Percentiles rank a stretch among this genome's conserved stretches.
These are phyloP conservation scores for Stephania japonica DNA, from an alignment of 164 flowering plant species.

Conservation along the genomic window DNA sequence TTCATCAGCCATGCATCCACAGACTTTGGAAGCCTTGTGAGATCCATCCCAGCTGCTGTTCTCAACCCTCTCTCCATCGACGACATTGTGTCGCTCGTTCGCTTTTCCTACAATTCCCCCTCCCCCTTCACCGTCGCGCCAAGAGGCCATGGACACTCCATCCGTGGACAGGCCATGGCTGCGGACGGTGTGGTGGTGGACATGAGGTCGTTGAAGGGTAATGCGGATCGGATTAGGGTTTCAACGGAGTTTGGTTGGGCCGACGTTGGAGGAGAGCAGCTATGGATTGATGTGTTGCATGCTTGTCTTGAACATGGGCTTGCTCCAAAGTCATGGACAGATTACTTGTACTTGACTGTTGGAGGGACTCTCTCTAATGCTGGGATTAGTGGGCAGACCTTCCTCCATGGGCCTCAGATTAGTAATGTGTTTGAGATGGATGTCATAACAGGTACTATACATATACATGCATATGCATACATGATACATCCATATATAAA, in stretches of 20 bases:
- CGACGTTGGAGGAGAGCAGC: slow-evolving; percentile 71
- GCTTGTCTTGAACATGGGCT: slow-evolving; percentile 53
- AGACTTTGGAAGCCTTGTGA: slow-evolving; percentile 56
- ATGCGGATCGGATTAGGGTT: slow-evolving; percentile 30
- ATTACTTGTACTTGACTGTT: slow-evolving; percentile 73
- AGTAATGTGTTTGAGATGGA: slow-evolving; percentile 76
- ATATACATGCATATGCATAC: neutral
- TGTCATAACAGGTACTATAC: slow-evolving; percentile 58
- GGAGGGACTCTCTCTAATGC: slow-evolving; percentile 94
- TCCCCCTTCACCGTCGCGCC: slow-evolving; percentile 52
- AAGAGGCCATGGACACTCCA: slow-evolving; percentile 69
- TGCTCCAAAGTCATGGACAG: slow-evolving; percentile 84
- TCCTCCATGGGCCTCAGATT: slow-evolving; percentile 82
- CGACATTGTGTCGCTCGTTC: slow-evolving; percentile 46
- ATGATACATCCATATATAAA: neutral
- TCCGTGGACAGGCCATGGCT: slow-evolving; percentile 73
- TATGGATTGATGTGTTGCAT: slow-evolving; percentile 71
- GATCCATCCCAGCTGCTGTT: slow-evolving; percentile 45
- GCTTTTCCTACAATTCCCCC: slow-evolving; percentile 24
- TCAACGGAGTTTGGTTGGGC: slow-evolving; percentile 21
- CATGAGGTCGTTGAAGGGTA: slow-evolving; percentile 43
- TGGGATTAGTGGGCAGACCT: slow-evolving; percentile 81
- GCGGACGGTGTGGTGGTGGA: slow-evolving; percentile 63
- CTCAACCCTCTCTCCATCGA: slow-evolving; percentile 45
- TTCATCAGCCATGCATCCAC: slow-evolving; percentile 34